These are phyloP conservation scores for Bothriochloa decipiens DNA, from an alignment of 176 grass and related monocot genomes.

Conservation along the genomic window DNA sequence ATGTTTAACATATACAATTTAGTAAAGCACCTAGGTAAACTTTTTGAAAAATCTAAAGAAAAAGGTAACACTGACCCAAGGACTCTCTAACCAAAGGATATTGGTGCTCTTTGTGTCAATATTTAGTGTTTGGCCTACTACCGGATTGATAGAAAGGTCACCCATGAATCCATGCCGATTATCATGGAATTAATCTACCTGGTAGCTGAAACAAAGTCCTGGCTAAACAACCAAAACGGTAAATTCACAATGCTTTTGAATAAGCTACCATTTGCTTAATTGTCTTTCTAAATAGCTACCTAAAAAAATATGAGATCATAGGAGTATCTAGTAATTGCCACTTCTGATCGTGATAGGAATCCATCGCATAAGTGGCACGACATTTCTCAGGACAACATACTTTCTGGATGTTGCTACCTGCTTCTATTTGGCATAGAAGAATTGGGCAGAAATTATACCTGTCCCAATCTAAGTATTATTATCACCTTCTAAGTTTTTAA, in stretches of 20 bases:
- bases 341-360: background rate
- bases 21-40: background rate
- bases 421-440: background rate
- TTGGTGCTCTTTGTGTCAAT: background rate
- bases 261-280: background rate
- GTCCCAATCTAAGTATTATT: background rate
- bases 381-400: background rate
- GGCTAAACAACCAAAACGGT: background rate
- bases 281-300: background rate
- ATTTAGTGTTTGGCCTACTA: background rate
- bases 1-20: background rate
- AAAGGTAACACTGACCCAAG: background rate
- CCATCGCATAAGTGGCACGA: background rate
- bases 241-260: background rate
- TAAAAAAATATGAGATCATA: background rate
- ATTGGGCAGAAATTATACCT: background rate
- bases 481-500: background rate
- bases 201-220: background rate
- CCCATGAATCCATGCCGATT: background rate
- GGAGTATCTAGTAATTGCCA: background rate
- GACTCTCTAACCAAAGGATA: constrained; percentile 6
- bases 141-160: background rate
- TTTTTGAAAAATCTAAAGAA: background rate
- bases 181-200: background rate
- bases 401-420: background rate